Percentiles rank a stretch among this genome's conserved stretches.
Evolutionary conservation across 441 rosid species (phyloP).

Genomic region (Brassica balearica): DNA sequence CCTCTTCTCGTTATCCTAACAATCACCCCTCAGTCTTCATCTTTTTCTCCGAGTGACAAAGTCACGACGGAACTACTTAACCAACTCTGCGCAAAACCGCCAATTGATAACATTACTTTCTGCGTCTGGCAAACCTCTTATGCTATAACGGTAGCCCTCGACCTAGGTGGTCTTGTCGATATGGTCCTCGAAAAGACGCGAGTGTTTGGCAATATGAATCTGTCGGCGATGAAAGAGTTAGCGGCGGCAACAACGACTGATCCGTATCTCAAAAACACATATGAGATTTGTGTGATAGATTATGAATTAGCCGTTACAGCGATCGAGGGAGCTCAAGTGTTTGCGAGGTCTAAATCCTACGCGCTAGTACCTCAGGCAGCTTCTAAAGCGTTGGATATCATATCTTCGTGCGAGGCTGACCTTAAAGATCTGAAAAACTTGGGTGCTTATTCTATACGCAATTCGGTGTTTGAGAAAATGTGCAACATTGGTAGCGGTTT

Average conservation of each 20-base stretch:
- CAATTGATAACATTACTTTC: conserved; percentile 5
- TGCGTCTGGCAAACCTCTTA: conserved; percentile 32
- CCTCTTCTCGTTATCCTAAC: conserved; percentile 26
- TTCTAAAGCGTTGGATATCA: conserved; percentile 5
- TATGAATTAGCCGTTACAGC: conserved; percentile 30
- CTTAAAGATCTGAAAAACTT: background rate
- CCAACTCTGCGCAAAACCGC: conserved; percentile 28
- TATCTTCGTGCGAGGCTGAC: conserved; percentile 10
- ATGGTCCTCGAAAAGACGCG: conserved; percentile 14
- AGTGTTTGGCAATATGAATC: conserved; percentile 12
- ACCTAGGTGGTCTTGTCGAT: conserved; percentile 30
- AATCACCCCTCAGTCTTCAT: conserved; percentile 23
- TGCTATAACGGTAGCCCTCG: background rate
- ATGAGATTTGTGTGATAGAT: conserved; percentile 15
- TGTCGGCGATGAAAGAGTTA: conserved; percentile 17
- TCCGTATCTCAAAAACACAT: conserved; percentile 24
- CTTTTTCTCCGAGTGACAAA: conserved; percentile 31
- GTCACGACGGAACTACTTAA: conserved; percentile 10
- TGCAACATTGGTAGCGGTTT: conserved; percentile 27
- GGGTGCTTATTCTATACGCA: conserved; percentile 15
- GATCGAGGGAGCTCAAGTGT: conserved; percentile 24
- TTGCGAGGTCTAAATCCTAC: conserved; percentile 13
- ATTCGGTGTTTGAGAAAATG: conserved; percentile 15
- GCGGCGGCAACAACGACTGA: conserved; percentile 22
- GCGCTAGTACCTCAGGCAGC: conserved; percentile 10